Evolutionary conservation across 805 yeast species (phyloP).

Genomic region (Hanseniaspora thailandica): DNA sequence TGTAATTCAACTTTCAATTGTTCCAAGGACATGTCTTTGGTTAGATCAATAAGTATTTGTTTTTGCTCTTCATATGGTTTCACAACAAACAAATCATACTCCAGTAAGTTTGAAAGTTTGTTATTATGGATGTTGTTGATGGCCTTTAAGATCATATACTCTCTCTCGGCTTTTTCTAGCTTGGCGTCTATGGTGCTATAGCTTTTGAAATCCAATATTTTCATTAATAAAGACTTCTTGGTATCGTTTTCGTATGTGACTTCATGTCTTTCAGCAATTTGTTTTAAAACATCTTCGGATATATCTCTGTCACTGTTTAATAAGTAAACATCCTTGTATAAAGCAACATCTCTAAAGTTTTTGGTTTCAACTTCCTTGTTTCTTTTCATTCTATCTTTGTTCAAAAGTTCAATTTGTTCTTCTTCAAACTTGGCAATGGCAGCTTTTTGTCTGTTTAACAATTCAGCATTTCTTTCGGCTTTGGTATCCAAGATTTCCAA

Average conservation of each 20-base stretch:
- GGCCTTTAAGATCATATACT: not conserved
- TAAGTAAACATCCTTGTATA: constrained; percentile 10
- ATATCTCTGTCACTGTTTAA: constrained; percentile 32
- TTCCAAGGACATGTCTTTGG: constrained; percentile 2
- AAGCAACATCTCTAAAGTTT: constrained; percentile 22
- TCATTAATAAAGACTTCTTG: not conserved
- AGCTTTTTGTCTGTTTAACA: constrained; percentile 59
- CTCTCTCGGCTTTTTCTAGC: not conserved
- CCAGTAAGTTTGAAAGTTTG: not conserved
- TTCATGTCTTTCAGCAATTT: constrained; percentile 34
- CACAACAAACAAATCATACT: not conserved
- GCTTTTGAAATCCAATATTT: not conserved
- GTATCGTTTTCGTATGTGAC: constrained; percentile 12
- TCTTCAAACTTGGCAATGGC: constrained; percentile 59
- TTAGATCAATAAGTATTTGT: not conserved
- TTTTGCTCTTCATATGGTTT: constrained; percentile 1
- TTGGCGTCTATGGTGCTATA: not conserved
- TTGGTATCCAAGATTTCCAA: constrained; percentile 81
- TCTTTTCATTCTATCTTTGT: constrained; percentile 39
- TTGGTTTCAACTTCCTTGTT: constrained; percentile 45
- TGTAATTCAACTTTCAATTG: not conserved
- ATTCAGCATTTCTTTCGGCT: constrained; percentile 83
- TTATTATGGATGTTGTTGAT: not conserved
- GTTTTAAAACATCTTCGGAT: constrained; percentile 39
- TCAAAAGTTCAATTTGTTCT: constrained; percentile 42